Evolutionary conservation across 2,329 filamentous ascomycete genomes (phyloP), one percentile per base, ranked within the genome.

Genomic region (Xylariaceae sp.): DNA sequence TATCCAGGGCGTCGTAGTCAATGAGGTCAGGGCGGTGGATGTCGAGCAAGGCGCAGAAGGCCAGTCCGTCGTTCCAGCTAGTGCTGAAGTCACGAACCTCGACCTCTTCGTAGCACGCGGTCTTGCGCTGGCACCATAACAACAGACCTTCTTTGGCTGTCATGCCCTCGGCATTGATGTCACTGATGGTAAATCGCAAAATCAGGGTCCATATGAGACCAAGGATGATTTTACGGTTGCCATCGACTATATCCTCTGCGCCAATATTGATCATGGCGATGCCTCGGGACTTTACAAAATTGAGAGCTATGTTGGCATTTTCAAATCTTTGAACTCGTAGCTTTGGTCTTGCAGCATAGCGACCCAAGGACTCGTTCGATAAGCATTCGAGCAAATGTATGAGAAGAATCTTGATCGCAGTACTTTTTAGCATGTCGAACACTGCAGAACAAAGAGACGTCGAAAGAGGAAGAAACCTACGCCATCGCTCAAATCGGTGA

Each of bases 231-330:
- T 97, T 99, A 62, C 89, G 83, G 71, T 97, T 99, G 34, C 94
- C 94, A 71, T 99, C 93, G 31, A 99, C 94, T 19, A 99, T 90
- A 79, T 99, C 94, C 72, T 97, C 94, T 7, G 94, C 94, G 48
- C 94, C 94, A 65, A 97, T 97, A 63, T 99, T 99, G 61, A 91
- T 97, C 87, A 99, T 90, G 70, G 96, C 93, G 58, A 99, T 97
- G 17, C 90, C 87, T 62, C 91, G 80, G 52, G 84, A 86, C 68
- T 89, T 95, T 75, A 99, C 91, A 66, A 94, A 99, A 72, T 97
- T 87, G 56, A 99, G 84, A 45, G 90, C 90, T 62, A 92, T 87
- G 76, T 97, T 97, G 71, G 94, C 93, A 81, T 99, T 99, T 72
- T 99, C 94, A 72, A 97, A 99, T 63, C 86, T 87, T 75, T 99